Percentiles rank a stretch among this genome's conserved stretches.
Conservation (phyloP, 345 rosid genomes). For the Psidium friedrichsthalianum region DNA sequence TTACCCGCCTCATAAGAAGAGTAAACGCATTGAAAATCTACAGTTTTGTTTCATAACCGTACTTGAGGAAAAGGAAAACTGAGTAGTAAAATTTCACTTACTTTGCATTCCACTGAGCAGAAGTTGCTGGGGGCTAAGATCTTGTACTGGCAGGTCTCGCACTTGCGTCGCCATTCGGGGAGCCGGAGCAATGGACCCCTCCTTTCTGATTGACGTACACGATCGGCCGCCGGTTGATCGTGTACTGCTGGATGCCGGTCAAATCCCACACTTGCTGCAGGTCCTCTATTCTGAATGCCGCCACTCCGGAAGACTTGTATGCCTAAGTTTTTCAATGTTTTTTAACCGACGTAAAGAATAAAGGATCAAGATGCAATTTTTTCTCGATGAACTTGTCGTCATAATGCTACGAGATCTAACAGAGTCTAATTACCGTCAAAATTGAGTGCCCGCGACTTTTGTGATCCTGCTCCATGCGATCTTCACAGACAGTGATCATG, state of each 20-base stretch:
- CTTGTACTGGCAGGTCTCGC: not conserved
- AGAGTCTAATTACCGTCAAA: not conserved
- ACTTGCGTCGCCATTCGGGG: not conserved
- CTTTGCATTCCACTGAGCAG: not conserved
- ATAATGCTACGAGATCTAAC: not conserved
- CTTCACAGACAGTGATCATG: not conserved
- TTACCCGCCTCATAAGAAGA: not conserved
- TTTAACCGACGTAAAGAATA: not conserved
- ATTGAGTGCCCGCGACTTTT: not conserved
- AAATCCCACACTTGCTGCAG: not conserved
- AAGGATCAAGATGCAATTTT: not conserved
- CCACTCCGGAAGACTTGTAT: not conserved
- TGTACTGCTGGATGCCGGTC: not conserved
- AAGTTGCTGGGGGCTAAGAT: not conserved
- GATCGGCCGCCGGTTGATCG: not conserved
- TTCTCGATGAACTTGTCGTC: not conserved
- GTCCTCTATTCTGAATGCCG: not conserved
- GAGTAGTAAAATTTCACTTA: not conserved
- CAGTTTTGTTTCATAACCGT: not conserved
- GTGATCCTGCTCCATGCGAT: not conserved
- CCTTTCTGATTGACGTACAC: not conserved
- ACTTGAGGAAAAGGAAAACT: not conserved
- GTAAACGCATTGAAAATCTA: not conserved
- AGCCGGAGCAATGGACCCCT: not conserved
- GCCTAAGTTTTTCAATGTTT: not conserved